Conservation (phyloP, 116 monocot species). For the Trichopus zeylanicus region DNA sequence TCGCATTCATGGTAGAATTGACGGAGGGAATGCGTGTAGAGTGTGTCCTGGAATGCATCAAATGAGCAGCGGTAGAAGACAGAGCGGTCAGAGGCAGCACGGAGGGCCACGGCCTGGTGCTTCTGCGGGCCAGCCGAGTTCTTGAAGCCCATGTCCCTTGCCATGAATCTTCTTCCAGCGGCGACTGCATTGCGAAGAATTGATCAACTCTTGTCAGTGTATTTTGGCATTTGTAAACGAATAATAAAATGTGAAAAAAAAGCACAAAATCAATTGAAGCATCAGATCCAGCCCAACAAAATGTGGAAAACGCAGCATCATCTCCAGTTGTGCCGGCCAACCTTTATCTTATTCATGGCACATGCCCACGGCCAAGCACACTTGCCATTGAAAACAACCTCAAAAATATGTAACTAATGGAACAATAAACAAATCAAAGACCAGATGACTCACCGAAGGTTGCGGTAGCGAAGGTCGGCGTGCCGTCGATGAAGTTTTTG, state of each 20-base stretch:
- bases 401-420: neutral
- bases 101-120: conserved; percentile 40
- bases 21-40: conserved; percentile 34
- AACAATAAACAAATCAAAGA: neutral
- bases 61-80: conserved; percentile 43
- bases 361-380: too few relatives aligned
- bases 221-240: neutral
- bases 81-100: conserved; percentile 33
- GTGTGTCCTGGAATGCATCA: conserved; percentile 45
- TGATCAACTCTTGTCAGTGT: neutral
- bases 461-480: conserved; percentile 39
- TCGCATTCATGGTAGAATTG: conserved; percentile 64
- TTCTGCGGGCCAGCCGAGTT: conserved; percentile 35
- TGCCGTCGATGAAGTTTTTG: conserved; percentile 41
- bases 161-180: conserved; percentile 40
- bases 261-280: neutral
- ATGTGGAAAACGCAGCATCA: too few relatives aligned
- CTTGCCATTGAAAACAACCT: too few relatives aligned
- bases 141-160: conserved; percentile 36
- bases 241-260: neutral
- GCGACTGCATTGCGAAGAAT: conserved; percentile 9
- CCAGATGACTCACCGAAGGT: conserved; percentile 41
- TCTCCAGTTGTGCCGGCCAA: too few relatives aligned
- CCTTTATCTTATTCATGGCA: too few relatives aligned
- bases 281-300: too few relatives aligned